Conservation (phyloP, 2,329 filamentous ascomycete genomes). For the Blastomyces parvus region DNA sequence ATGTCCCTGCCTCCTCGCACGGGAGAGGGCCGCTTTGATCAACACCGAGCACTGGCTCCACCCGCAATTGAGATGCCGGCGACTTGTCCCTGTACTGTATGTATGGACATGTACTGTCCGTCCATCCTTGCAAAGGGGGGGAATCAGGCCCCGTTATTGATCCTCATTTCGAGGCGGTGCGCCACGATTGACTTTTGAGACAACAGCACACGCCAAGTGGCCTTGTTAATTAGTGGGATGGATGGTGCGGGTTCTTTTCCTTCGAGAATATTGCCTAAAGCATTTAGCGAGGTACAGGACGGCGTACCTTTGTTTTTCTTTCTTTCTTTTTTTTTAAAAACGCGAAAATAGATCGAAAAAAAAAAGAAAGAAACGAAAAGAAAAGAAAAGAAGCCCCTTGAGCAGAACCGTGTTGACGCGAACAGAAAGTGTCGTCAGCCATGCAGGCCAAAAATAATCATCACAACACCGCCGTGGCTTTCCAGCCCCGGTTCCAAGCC, state of each 20-base stretch:
- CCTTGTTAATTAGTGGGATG: not conserved
- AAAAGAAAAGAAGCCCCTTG: not conserved
- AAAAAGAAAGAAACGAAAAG: not conserved
- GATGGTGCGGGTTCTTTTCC: not conserved
- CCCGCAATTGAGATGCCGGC: too few relatives aligned
- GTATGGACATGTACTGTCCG: too few relatives aligned
- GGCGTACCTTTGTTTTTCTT: too few relatives aligned
- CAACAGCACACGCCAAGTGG: not conserved
- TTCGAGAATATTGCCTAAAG: not conserved
- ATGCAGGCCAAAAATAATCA: not conserved
- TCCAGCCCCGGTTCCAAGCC: too few relatives aligned
- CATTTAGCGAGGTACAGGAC: not conserved
- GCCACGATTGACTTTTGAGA: not conserved
- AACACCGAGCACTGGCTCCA: not conserved
- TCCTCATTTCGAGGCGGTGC: constrained; percentile 1
- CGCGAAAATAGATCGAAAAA: too few relatives aligned
- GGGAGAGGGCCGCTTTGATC: not conserved
- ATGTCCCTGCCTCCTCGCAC: too few relatives aligned
- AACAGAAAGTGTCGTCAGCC: not conserved
- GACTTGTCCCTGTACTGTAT: too few relatives aligned
- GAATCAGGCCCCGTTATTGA: too few relatives aligned
- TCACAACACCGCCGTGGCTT: too few relatives aligned
- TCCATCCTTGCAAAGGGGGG: too few relatives aligned
- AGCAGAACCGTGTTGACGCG: not conserved
- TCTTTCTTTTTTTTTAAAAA: too few relatives aligned